Conservation (phyloP, 192 early-diverging fungal species). For the Phycomyces nitens region DNA sequence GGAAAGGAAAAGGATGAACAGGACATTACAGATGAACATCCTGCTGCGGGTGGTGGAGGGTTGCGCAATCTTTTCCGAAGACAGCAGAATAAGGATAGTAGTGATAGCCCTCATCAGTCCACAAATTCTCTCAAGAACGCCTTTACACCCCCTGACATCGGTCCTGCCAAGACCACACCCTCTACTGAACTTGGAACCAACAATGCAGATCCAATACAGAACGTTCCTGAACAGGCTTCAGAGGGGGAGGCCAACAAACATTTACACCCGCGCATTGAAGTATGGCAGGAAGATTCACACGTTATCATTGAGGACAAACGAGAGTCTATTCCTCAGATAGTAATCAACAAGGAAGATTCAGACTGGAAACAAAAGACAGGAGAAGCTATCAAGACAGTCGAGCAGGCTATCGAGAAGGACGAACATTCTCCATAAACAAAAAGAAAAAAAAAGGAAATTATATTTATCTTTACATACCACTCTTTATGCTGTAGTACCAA, state of each 20-base stretch:
- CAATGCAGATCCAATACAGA: neutral
- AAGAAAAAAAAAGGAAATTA: no score
- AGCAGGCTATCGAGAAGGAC: no score
- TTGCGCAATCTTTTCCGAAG: constrained; percentile 1
- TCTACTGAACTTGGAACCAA: neutral
- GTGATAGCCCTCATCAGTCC: neutral
- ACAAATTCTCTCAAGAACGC: neutral
- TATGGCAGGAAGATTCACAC: constrained; percentile 24
- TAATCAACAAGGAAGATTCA: constrained; percentile 15
- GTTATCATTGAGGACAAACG: constrained; percentile 16
- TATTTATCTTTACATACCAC: no score
- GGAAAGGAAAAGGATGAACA: neutral
- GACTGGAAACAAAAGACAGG: constrained; percentile 10
- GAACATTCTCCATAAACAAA: no score
- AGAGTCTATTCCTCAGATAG: neutral
- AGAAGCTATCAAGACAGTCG: constrained; percentile 22
- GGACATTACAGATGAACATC: neutral
- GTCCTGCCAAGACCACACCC: neutral
- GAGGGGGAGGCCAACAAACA: neutral
- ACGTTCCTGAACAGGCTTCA: neutral
- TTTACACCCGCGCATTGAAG: constrained; percentile 7
- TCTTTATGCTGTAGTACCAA: no score
- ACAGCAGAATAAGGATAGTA: neutral
- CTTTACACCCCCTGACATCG: neutral
- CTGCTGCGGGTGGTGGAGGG: neutral